Evolutionary conservation across 345 rosid species (phyloP).

Genomic region (Anastatica hierochuntica): DNA sequence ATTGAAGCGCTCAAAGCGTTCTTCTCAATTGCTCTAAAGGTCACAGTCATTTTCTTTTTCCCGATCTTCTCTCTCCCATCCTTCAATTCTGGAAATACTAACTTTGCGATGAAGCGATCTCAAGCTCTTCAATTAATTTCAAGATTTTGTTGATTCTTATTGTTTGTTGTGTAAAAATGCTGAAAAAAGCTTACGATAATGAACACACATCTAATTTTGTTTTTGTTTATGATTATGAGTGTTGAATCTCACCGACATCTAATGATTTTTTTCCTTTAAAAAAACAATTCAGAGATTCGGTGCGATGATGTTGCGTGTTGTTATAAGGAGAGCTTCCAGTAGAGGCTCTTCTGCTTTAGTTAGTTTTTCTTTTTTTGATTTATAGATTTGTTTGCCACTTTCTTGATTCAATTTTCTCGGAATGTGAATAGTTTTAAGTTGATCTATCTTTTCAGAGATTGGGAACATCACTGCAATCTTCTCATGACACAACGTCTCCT

Average conservation of each 20-base stretch:
- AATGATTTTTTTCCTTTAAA: background rate
- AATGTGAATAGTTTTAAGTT: too few relatives aligned
- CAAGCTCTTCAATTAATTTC: background rate
- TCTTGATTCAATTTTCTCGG: background rate
- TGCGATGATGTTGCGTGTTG: constrained; percentile 39
- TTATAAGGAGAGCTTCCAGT: constrained; percentile 29
- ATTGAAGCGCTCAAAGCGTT: too few relatives aligned
- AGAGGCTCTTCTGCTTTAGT: constrained; percentile 42
- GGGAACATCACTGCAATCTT: constrained; percentile 29
- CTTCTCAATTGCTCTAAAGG: constrained; percentile 4
- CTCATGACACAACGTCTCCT: constrained; percentile 30
- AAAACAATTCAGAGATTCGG: background rate
- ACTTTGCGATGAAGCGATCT: constrained; percentile 19
- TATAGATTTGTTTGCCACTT: background rate
- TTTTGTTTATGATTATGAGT: background rate
- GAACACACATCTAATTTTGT: background rate
- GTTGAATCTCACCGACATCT: constrained; percentile 17
- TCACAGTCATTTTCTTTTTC: too few relatives aligned
- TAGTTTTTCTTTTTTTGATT: constrained; percentile 5
- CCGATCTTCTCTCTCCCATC: background rate
- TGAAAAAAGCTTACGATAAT: background rate
- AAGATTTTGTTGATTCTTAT: background rate
- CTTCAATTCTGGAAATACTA: constrained; percentile 24
- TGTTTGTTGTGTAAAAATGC: background rate
- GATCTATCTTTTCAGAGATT: constrained; percentile 31